These are phyloP conservation scores for Sabuloglossum arenarium DNA, from an alignment of 495 filamentous ascomycete genomes.

Conservation along the genomic window DNA sequence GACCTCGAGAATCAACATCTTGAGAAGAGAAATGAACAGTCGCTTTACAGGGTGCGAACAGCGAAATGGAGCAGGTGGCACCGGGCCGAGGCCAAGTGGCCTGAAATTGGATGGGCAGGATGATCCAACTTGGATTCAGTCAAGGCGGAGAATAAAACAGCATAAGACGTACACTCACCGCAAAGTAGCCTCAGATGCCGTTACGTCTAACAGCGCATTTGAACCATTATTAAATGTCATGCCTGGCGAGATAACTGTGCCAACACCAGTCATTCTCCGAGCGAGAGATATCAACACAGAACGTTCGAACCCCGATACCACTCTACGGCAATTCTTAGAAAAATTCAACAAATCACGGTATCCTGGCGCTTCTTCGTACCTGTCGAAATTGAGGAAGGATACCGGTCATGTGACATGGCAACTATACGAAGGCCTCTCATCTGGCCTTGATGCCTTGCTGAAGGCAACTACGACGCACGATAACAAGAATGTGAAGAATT, in stretches of 20 bases:
- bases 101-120: background rate
- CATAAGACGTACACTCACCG: background rate
- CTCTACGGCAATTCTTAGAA: background rate
- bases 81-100: background rate
- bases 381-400: background rate
- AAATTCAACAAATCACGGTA: background rate
- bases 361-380: background rate
- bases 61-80: background rate
- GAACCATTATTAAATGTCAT: background rate
- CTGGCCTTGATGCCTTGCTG: background rate
- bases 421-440: constrained; percentile 1
- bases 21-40: background rate
- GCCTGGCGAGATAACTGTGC: background rate
- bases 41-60: background rate
- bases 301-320: background rate
- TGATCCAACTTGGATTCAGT: background rate
- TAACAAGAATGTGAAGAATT: background rate
- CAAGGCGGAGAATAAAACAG: background rate
- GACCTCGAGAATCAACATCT: constrained; percentile 1
- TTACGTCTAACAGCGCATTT: background rate
- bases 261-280: background rate
- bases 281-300: background rate
- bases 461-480: background rate
- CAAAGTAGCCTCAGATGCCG: background rate
- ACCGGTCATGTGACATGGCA: background rate